Conservation (phyloP, 2,329 filamentous ascomycete genomes). For the Helicocarpus griseus region DNA sequence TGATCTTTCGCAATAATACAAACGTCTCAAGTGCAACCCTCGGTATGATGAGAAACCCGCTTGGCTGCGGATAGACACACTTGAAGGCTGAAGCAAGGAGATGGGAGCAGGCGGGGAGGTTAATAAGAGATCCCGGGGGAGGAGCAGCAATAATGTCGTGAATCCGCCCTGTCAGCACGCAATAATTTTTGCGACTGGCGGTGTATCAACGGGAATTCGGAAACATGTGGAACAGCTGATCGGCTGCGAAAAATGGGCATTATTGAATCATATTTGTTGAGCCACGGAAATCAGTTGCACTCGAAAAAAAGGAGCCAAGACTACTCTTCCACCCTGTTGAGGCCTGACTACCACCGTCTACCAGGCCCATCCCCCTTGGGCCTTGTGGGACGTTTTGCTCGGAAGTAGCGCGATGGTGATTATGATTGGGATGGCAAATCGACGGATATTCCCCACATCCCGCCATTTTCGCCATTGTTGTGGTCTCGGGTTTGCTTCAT, state of each 20-base stretch:
- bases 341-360: too few relatives aligned
- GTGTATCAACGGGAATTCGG: neutral
- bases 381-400: neutral
- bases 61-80: too few relatives aligned
- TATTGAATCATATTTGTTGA: neutral
- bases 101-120: neutral
- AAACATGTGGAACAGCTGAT: neutral
- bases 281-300: neutral
- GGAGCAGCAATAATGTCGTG: neutral
- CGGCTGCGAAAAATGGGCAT: neutral
- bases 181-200: slow-evolving; percentile 1
- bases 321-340: neutral
- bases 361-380: neutral
- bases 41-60: too few relatives aligned
- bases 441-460: neutral
- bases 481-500: neutral
- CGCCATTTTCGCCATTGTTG: neutral
- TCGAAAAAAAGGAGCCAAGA: neutral
- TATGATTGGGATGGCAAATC: neutral
- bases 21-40: neutral
- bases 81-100: neutral
- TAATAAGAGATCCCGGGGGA: neutral
- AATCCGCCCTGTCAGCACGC: neutral
- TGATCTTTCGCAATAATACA: too few relatives aligned
- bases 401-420: neutral